Base-by-base conservation (phyloP, 2,329 filamentous ascomycete species). In the Nectriaceae sp. region DNA sequence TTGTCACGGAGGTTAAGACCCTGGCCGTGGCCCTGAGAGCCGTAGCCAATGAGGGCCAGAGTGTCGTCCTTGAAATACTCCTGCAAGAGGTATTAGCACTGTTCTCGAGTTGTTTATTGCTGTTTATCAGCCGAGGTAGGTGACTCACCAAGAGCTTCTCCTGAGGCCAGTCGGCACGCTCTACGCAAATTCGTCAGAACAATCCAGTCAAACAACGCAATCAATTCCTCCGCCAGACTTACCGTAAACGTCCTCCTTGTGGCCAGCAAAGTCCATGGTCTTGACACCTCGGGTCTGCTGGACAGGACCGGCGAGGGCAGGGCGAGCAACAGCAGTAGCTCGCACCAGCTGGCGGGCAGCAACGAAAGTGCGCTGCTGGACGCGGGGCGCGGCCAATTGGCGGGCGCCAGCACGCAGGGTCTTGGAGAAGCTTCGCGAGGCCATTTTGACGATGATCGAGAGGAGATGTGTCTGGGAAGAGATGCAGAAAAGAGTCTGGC, bases 21-120 rank as follows among this genome's bases (percentile, higher is more conserved):
- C 81, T 99, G 94, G 64, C 94, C 94, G 83, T 99, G 94, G 67
- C 94, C 94, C 80, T 97, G 92, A 58, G 92, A 97, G 68, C 81
- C 94, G 78, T 99, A 99, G 73, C 94, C 94, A 75, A 99, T 99
- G 70, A 99, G 88, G 70, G 94, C 94, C 66, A 99, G 90, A 63
- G 93, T 97, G 77, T 99, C 94, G 79, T 99, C 85, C 85, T 97
- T 97, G 89, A 99, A 99, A 87, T 93, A 99, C 60, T 97, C 90
- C 89, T 96, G 63, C 42, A 42, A 21, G 19, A 42, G 21, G 46
- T 50, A 33, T 50, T 20, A 57, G 49, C 38, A 37, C 36, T 21
- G 19, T 37, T 19, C 11, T n/a, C 3, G n/a, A 24, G 37, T 22
- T 40, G 40, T 15, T 38, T 37, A 15, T 15, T 42, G 26, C n/a